Percentiles rank a stretch among this genome's conserved stretches.
These are phyloP conservation scores for Pichia sp. DNA, from an alignment of 1,139 yeast genomes.

Conservation along the genomic window DNA sequence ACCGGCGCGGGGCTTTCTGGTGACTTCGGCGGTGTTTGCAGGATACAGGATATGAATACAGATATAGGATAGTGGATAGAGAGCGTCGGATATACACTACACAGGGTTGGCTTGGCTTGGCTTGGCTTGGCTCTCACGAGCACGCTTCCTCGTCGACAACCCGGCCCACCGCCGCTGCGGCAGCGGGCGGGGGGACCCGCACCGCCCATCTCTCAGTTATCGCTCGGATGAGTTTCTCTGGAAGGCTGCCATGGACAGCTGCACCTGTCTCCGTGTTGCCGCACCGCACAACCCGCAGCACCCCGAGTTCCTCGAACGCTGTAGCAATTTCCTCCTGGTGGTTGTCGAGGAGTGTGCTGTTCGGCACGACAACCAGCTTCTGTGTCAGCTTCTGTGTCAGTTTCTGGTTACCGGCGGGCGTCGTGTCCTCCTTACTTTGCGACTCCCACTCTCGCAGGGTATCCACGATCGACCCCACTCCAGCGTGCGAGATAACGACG, in stretches of 20 bases:
- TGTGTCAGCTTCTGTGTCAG: too few species aligned
- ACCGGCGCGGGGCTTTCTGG: too few species aligned
- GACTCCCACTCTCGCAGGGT: constrained; percentile 39
- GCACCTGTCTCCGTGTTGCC: too few species aligned
- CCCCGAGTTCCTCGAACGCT: constrained; percentile 35
- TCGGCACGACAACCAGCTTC: constrained; percentile 58
- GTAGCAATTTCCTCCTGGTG: constrained; percentile 78
- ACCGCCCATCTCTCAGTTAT: not conserved
- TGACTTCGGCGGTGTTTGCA: too few species aligned
- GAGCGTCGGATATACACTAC: too few species aligned
- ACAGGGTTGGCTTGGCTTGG: not conserved
- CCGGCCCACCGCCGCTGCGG: not conserved
- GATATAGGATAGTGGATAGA: too few species aligned
- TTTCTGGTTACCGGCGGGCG: not conserved
- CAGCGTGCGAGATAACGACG: constrained; percentile 77
- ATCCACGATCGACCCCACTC: constrained; percentile 88
- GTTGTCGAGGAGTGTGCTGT: constrained; percentile 68
- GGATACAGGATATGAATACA: too few species aligned
- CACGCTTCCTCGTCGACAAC: not conserved
- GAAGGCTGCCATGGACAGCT: not conserved
- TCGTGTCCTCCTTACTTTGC: not conserved
- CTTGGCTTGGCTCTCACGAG: not conserved
- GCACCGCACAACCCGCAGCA: not conserved
- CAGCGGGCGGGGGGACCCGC: not conserved
- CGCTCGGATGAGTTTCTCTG: not conserved